Base-by-base conservation (phyloP, 805 yeast species). In the Lipomyces orientalis region DNA sequence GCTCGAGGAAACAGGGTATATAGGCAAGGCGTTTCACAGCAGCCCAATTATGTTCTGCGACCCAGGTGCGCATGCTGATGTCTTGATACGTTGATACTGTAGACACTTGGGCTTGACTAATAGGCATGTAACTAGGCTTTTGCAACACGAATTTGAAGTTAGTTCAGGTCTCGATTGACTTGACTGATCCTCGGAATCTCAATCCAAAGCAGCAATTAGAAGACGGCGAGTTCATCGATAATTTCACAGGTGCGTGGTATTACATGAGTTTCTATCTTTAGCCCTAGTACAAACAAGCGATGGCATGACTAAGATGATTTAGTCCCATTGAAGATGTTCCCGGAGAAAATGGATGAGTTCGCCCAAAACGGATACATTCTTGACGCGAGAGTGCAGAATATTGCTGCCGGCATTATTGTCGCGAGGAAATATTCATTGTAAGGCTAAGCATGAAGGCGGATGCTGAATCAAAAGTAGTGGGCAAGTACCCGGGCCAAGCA, bases 141-240 rank as follows among this genome's bases (percentile, higher is more conserved):
- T 90, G 97, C 73, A 93, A 94, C 77, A 94, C 98, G 22, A 93
- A 90, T 75, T 82, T 91, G 81, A 87, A 88, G 31, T 79, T 94
- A 66, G 95, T 94, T 1, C 88, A 88, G 35, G 90, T 91, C 14
- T 86, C 88, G 62, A 86, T 94, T 22, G 98, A 94, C 75, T 79
- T 90, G 79, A 73, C 80, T 1, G 87, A 86, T 64, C 84, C 84
- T 22, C 85, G 88, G 67, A 95, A 94, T 77, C 72, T 78, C 67
- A 81, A 87, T 68, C 98, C 97, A 0, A 76, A 81, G 65, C 86
- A 96, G 1, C 83, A 90, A 70, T 81, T 95, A 69, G 98, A 95
- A 79, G 97, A 92, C 6, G 90, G 88, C 68, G 99, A 94, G 80
- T 94, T 90, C 76, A 95, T 94, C 61, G 98, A 93, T 74, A 88